A percentile compares a stretch with the other conserved stretches of the same genome.
Conservation (phyloP, 2,329 filamentous ascomycete species). For the Tetracladium maxilliforme region DNA sequence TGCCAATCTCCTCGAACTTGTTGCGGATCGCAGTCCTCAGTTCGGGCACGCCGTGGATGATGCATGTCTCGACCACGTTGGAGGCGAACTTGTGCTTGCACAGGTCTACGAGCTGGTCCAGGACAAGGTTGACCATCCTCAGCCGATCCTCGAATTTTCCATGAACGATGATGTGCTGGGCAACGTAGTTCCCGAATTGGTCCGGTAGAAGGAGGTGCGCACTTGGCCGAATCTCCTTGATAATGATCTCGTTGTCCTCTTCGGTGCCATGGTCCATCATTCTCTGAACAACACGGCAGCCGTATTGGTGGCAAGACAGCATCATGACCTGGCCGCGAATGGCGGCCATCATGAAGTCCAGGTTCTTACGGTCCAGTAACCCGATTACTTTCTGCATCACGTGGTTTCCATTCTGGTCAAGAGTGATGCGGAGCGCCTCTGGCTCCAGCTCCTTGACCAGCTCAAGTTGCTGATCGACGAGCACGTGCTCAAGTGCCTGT, state of each 20-base stretch:
- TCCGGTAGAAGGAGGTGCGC: conserved; percentile 64
- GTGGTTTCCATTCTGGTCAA: conserved; percentile 87
- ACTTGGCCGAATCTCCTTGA: conserved; percentile 64
- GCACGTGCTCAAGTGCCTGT: conserved; percentile 77
- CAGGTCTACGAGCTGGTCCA: conserved; percentile 53
- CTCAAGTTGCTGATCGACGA: conserved; percentile 79
- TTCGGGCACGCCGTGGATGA: conserved; percentile 52
- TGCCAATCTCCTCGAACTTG: conserved; percentile 41
- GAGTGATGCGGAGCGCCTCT: conserved; percentile 63
- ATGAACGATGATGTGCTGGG: conserved; percentile 77
- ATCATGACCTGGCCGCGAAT: conserved; percentile 61
- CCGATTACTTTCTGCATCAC: conserved; percentile 92
- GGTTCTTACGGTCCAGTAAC: conserved; percentile 59
- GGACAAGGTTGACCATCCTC: conserved; percentile 61
- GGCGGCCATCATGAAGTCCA: conserved; percentile 73
- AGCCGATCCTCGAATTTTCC: conserved; percentile 59
- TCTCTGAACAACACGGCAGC: conserved; percentile 84
- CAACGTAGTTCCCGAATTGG: conserved; percentile 92
- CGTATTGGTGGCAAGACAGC: conserved; percentile 69
- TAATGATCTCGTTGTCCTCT: conserved; percentile 54
- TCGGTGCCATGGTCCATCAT: conserved; percentile 74
- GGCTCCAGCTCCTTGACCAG: conserved; percentile 72
- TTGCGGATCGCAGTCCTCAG: conserved; percentile 58
- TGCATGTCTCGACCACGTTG: conserved; percentile 92
- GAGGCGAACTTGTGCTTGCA: conserved; percentile 96